These are phyloP conservation scores for Yamadazyma spencermartinsiae DNA, from an alignment of 1,139 yeast species.

Conservation along the genomic window DNA sequence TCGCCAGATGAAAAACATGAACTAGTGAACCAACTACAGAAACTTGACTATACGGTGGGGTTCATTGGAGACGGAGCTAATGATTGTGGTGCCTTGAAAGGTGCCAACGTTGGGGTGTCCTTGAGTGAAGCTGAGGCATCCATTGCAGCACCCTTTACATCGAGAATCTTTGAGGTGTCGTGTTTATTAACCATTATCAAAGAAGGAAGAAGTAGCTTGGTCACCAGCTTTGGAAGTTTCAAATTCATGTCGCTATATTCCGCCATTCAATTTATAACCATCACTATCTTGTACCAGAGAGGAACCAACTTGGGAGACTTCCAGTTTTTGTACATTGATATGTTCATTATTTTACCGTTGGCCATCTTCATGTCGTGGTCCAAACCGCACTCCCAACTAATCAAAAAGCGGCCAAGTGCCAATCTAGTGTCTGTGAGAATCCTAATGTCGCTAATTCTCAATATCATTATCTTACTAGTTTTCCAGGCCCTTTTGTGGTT, in stretches of 20 bases:
- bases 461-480: slow-evolving; percentile 57
- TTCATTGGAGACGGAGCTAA: slow-evolving; percentile 98
- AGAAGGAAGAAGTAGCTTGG: slow-evolving; percentile 94
- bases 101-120: slow-evolving; percentile 96
- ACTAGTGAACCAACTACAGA: slow-evolving; percentile 82
- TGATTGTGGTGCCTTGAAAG: slow-evolving; percentile 97
- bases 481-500: slow-evolving; percentile 75
- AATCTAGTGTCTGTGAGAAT: slow-evolving; percentile 88
- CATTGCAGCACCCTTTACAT: slow-evolving; percentile 97
- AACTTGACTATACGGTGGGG: slow-evolving; percentile 86
- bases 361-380: slow-evolving; percentile 99
- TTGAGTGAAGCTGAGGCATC: slow-evolving; percentile 97
- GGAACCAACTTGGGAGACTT: slow-evolving; percentile 98
- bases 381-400: slow-evolving; percentile 64
- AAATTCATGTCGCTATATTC: slow-evolving; percentile 97
- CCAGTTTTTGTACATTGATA: slow-evolving; percentile 91
- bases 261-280: slow-evolving; percentile 91
- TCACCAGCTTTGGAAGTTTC: slow-evolving; percentile 94
- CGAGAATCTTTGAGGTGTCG: slow-evolving; percentile 83
- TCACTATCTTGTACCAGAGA: slow-evolving; percentile 76
- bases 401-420: slow-evolving; percentile 85
- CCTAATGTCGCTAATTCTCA: slow-evolving; percentile 74
- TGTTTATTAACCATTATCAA: slow-evolving; percentile 88
- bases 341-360: slow-evolving; percentile 85
- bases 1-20: slow-evolving; percentile 99